Base-by-base conservation (phyloP, 2,329 filamentous ascomycete genomes). In the Rachicladosporium sp. region DNA sequence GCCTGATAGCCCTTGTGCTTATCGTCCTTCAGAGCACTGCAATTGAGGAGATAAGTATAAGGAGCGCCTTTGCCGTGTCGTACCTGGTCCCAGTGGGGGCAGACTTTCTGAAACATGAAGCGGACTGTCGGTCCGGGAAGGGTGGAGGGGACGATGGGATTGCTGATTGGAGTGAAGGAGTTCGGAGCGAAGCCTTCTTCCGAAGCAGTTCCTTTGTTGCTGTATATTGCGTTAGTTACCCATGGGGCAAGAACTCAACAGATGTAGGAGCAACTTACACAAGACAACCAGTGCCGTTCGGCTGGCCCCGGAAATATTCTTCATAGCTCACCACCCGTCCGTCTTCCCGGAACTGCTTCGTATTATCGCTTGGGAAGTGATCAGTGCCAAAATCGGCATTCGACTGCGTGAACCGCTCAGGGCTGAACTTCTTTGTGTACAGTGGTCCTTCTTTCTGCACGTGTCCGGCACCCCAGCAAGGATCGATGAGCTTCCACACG, bases 381-480 rank as follows among this genome's bases (percentile, higher is more conserved):
- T 71, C 74, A 11, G 76, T 62, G 0, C 86, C 86, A 54, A 98
- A 94, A 23, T 82, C 73, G 39, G 89, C 80, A 55, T 95, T 95
- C 4, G 67, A 60, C 58, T 71, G 70, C 19, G 67, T 71, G 54
- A 80, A 80, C 46, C 65, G 59, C 4, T 68, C 60, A 0, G 86
- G 75, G 1, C 67, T 71, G 58, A 95, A 93, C 3, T 66, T 57
- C 50, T 80, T 73, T 33, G 72, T 72, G 62, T 87, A 95, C 1
- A 67, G 60, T 41, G 71, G 62, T 10, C 66, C 68, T 54, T 59
- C 44, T 2, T 65, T 67, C 33, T 68, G 61, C 6, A 93, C 62
- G 45, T 75, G 68, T 2, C 89, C 89, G 0, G 89, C 85, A 31
- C 91, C 91, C 91, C 91, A 98, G 57, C 89, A 96, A 1, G 82